These are phyloP conservation scores for Massariosphaeria phaeospora DNA, from an alignment of 495 filamentous ascomycete genomes.

Conservation along the genomic window DNA sequence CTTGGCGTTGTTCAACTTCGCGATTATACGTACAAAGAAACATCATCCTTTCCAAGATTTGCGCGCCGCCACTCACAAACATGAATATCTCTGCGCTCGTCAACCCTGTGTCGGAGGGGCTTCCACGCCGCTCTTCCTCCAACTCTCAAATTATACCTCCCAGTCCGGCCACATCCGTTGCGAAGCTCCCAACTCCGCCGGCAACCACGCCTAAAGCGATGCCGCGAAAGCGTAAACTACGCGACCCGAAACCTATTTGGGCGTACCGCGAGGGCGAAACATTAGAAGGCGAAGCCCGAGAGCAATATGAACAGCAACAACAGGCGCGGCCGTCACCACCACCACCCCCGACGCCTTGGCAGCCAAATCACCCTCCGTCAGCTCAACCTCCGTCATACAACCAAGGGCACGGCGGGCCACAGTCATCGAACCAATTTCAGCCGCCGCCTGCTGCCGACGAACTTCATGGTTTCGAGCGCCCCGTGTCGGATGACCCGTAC, in stretches of 20 bases:
- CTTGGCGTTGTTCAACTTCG: too few relatives aligned
- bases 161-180: slow-evolving; percentile 11
- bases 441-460: neutral
- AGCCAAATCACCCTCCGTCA: neutral
- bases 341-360: neutral
- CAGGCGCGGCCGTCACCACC: slow-evolving; percentile 1
- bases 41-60: too few relatives aligned
- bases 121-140: slow-evolving; percentile 10
- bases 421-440: neutral
- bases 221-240: slow-evolving; percentile 24
- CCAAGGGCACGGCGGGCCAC: slow-evolving; percentile 1
- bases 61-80: slow-evolving; percentile 1
- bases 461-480: slow-evolving; percentile 25
- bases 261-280: slow-evolving; percentile 18
- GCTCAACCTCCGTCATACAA: neutral
- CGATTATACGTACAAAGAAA: too few relatives aligned
- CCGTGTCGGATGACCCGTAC: slow-evolving; percentile 9
- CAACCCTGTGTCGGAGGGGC: slow-evolving; percentile 9
- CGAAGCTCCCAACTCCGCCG: slow-evolving; percentile 27
- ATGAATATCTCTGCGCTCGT: slow-evolving; percentile 28
- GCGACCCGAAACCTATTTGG: slow-evolving; percentile 29
- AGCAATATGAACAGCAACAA: neutral
- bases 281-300: slow-evolving; percentile 1
- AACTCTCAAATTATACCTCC: neutral
- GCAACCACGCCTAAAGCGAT: slow-evolving; percentile 7